Evolutionary conservation across 225 moss, liverwort and hornwort species (phyloP).

Genomic region (Ulota crispa): DNA sequence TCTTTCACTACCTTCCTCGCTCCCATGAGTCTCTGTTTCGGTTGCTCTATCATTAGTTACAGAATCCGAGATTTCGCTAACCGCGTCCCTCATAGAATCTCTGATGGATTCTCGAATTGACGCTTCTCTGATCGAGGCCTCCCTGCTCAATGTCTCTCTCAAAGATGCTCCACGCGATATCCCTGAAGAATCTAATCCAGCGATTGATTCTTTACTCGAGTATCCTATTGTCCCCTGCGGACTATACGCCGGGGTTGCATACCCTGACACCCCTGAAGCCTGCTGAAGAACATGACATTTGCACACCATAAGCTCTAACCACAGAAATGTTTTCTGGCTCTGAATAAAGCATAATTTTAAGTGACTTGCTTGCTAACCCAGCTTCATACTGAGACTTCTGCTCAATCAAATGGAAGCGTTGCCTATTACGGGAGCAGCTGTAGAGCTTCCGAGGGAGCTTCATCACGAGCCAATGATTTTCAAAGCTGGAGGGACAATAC

Average conservation of each 20-base stretch:
- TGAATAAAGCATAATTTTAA: background rate
- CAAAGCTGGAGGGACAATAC: constrained; percentile 25
- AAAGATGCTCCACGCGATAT: constrained; percentile 36
- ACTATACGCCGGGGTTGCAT: constrained; percentile 63
- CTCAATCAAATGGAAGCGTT: background rate
- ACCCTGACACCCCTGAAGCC: constrained; percentile 53
- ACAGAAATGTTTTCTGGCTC: background rate
- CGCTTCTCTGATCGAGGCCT: constrained; percentile 37
- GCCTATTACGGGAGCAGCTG: background rate
- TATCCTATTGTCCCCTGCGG: constrained; percentile 39
- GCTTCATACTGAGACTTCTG: background rate
- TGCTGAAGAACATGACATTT: constrained; percentile 30
- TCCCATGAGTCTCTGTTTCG: constrained; percentile 49
- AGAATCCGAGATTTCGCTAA: constrained; percentile 49
- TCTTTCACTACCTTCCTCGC: constrained; percentile 56
- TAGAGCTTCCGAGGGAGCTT: background rate
- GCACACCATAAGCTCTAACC: constrained; percentile 13
- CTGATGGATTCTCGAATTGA: constrained; percentile 44
- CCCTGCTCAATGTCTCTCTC: constrained; percentile 38
- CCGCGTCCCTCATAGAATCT: constrained; percentile 48
- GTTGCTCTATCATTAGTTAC: constrained; percentile 39
- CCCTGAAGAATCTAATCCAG: constrained; percentile 29
- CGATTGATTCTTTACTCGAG: constrained; percentile 27
- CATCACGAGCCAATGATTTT: background rate
- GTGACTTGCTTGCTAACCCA: background rate